Evolutionary conservation across 1,284 basidiomycete genomes (phyloP).

Genomic region (Ceratobasidium sp.): DNA sequence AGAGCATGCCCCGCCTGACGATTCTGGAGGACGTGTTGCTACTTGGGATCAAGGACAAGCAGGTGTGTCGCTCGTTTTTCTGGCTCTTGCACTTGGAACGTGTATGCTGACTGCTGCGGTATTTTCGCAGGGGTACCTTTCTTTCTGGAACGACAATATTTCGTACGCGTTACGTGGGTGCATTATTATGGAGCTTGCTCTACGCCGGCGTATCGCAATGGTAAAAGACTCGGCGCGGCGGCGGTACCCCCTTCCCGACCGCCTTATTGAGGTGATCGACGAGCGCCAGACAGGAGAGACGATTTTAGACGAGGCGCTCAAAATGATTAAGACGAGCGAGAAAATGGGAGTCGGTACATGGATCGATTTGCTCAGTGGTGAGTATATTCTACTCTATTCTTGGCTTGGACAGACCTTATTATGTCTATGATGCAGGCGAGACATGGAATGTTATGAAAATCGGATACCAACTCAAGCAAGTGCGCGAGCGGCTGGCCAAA

Average conservation of each 20-base stretch:
- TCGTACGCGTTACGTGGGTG: conserved; percentile 95
- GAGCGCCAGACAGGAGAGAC: conserved; percentile 94
- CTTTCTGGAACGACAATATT: conserved; percentile 99
- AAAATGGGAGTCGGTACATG: conserved; percentile 90
- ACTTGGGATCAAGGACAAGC: conserved; percentile 90
- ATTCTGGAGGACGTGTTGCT: conserved; percentile 97
- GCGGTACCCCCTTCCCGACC: conserved; percentile 80
- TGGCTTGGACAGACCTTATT: conserved; percentile 33
- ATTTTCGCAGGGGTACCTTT: conserved; percentile 80
- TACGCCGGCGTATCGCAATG: conserved; percentile 88
- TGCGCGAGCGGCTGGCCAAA: conserved; percentile 95
- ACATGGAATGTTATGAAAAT: conserved; percentile 99
- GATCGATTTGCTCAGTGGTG: conserved; percentile 93
- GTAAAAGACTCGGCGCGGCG: conserved; percentile 84
- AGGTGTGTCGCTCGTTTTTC: conserved; percentile 62
- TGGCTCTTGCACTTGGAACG: background rate
- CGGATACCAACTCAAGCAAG: conserved; percentile 96
- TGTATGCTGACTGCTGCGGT: background rate
- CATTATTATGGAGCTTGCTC: conserved; percentile 92
- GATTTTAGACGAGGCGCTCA: conserved; percentile 92
- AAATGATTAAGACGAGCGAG: conserved; percentile 86
- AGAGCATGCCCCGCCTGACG: conserved; percentile 86
- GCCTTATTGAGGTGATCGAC: conserved; percentile 90
- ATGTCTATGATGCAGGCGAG: conserved; percentile 70
- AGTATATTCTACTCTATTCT: conserved; percentile 51